Evolutionary conservation across 1,284 basidiomycete genomes (phyloP).

Genomic region (Cerioporus squamosus): DNA sequence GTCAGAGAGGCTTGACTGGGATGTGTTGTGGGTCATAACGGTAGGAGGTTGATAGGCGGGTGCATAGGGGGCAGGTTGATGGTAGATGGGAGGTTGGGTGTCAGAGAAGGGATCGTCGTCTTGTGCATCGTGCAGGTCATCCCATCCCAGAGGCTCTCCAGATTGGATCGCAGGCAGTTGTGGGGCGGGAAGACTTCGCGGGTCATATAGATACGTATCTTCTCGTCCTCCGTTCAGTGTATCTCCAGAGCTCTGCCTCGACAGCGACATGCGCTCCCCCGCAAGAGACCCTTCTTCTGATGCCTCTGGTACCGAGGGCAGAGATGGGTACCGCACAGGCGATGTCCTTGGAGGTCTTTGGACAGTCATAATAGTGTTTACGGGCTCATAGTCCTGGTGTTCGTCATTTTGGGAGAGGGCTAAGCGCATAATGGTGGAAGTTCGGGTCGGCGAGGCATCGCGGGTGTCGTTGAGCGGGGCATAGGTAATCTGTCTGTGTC

Average conservation of each 20-base stretch:
- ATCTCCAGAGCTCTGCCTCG: constrained; percentile 27
- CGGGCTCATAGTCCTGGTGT: constrained; percentile 12
- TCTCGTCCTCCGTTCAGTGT: constrained; percentile 21
- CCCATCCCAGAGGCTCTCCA: constrained; percentile 38
- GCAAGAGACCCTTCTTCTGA: constrained; percentile 26
- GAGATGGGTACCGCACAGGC: constrained; percentile 25
- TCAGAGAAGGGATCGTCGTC: constrained; percentile 37
- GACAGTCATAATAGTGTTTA: constrained; percentile 18
- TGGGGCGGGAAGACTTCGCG: constrained; percentile 1
- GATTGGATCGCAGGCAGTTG: constrained; percentile 37
- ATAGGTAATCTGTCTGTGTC: constrained; percentile 20
- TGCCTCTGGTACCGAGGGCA: constrained; percentile 27
- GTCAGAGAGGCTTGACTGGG: constrained; percentile 20
- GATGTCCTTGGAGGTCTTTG: constrained; percentile 25
- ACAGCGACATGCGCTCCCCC: constrained; percentile 23
- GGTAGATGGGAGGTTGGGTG: constrained; percentile 18
- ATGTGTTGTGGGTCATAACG: constrained; percentile 14
- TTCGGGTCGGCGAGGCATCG: constrained; percentile 14
- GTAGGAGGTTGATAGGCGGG: constrained; percentile 6
- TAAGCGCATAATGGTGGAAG: constrained; percentile 23
- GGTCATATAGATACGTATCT: constrained; percentile 4
- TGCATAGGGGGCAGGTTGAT: constrained; percentile 16
- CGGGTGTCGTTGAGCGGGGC: constrained; percentile 20
- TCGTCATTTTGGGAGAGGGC: constrained; percentile 25
- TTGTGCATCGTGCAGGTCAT: constrained; percentile 16